Evolutionary conservation across 1,284 basidiomycete species (phyloP).

Genomic region (Xanthoconium separans): DNA sequence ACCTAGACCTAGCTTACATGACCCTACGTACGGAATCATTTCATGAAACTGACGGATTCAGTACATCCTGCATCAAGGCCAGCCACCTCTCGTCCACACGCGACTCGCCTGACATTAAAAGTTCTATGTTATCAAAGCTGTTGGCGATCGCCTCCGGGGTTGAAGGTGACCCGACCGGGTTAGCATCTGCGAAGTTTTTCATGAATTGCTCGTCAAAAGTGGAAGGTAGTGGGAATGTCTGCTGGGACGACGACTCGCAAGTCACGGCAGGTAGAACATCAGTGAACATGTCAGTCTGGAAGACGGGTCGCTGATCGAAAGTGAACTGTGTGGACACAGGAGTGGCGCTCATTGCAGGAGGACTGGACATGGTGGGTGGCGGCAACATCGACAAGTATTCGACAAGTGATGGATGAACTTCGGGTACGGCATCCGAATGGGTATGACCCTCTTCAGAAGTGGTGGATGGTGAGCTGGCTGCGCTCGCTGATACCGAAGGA

Average conservation of each 20-base stretch:
- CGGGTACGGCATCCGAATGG: conserved; percentile 35
- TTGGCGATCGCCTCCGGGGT: background rate
- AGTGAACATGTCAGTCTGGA: conserved; percentile 11
- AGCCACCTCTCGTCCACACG: conserved; percentile 58
- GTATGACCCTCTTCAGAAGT: conserved; percentile 28
- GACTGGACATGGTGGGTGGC: conserved; percentile 20
- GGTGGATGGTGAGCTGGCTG: conserved; percentile 27
- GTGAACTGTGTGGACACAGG: conserved; percentile 13
- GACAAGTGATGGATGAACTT: conserved; percentile 59
- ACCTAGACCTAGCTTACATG: background rate
- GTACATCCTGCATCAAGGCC: conserved; percentile 51
- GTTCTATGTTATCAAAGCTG: conserved; percentile 31
- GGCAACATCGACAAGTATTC: conserved; percentile 44
- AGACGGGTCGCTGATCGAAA: conserved; percentile 12
- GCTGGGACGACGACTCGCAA: conserved; percentile 10
- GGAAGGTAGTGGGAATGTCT: conserved; percentile 7
- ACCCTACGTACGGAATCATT: background rate
- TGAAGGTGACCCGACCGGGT: conserved; percentile 14
- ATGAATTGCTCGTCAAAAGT: conserved; percentile 24
- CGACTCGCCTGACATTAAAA: conserved; percentile 52
- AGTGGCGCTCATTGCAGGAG: conserved; percentile 5
- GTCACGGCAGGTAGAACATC: conserved; percentile 6
- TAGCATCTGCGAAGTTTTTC: conserved; percentile 11
- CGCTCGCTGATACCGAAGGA: conserved; percentile 17
- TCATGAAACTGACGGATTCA: conserved; percentile 32